Base-by-base conservation (phyloP, 306 rosid species). In the Aeschynomene evenia region DNA sequence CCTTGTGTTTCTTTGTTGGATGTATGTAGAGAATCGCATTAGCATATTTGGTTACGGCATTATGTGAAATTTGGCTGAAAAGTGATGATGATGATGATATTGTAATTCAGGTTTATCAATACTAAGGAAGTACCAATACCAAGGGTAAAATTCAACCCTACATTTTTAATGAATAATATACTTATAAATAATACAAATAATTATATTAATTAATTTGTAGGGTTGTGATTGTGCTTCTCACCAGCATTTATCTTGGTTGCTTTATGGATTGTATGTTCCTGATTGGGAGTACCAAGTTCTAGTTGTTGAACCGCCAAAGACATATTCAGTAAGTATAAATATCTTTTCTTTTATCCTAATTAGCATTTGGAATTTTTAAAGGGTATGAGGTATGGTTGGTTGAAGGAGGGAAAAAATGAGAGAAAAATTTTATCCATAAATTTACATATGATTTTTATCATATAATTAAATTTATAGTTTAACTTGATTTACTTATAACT, bases 11-110 rank as follows among this genome's bases (percentile, higher is more conserved):
- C 42, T 70, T 74, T 15, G 49, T 53, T 74, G 31, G 21, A 66
- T 29, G 2, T 3, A n/a, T n/a, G n/a, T 86, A 95, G 99, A 87
- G 99, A 82, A 95, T 91, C 57, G 97, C 91, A 29, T 31, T 95
- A 40, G 97, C 92, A 6, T 91, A 91, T 83, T 80, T 91, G 65
- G 36, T 85, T 60, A 72, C 91, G 2, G 99, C 99, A 11, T 75
- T 91, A 22, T 87, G 96, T 72, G 99, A 95, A 83, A 95, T 91
- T 75, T 95, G 99, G 99, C 85, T 95, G 48, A 91, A 87, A 86
- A 72, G 86, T 23, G 85, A 81, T 61, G 65, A 63, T 43, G 65
- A 63, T 37, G 49, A 71, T 66, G 88, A n/a, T n/a, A n/a, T 81
- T 31, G 81, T n/a, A n/a, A 73, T 75, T 89, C 95, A 12, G 86